A percentile compares a stretch with the other conserved stretches of the same genome.
Evolutionary conservation across 352 stramenopile genomes (phyloP).

Genomic region (Phytophthora pini): DNA sequence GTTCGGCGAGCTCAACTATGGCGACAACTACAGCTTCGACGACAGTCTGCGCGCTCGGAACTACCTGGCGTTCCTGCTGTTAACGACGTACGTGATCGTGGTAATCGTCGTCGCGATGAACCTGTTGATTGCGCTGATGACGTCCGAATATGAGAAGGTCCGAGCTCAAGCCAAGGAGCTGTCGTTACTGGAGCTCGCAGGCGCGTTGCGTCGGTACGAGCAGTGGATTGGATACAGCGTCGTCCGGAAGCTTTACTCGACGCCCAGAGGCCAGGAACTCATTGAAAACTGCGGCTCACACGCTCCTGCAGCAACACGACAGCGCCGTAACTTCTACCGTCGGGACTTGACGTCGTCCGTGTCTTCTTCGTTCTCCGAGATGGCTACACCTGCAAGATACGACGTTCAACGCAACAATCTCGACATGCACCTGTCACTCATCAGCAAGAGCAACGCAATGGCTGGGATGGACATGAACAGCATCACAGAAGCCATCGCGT

Average conservation of each 20-base stretch:
- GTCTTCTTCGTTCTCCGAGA: constrained; percentile 33
- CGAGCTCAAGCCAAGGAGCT: constrained; percentile 60
- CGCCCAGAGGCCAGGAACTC: constrained; percentile 38
- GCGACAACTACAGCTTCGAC: constrained; percentile 57
- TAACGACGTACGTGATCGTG: constrained; percentile 61
- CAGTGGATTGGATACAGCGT: constrained; percentile 50
- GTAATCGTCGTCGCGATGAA: constrained; percentile 68
- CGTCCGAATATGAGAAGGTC: constrained; percentile 65
- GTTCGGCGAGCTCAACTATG: constrained; percentile 66
- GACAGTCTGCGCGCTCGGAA: constrained; percentile 47
- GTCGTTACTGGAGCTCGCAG: constrained; percentile 51
- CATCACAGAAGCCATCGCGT: constrained; percentile 39
- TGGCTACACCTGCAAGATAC: constrained; percentile 3
- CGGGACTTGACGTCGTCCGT: constrained; percentile 35
- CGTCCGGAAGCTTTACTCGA: constrained; percentile 48
- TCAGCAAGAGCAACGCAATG: constrained; percentile 17
- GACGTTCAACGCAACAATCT: constrained; percentile 28
- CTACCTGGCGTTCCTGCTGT: constrained; percentile 46
- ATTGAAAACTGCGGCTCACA: constrained; percentile 34
- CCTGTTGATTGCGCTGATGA: constrained; percentile 62
- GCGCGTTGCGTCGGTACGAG: constrained; percentile 61
- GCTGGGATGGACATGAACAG: constrained; percentile 22
- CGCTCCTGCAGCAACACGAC: constrained; percentile 10
- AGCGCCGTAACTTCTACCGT: constrained; percentile 30
- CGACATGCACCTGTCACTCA: constrained; percentile 30